phyloP scores from a whole-genome alignment of 306 rosid species.

The Sicyos baderoa region DNA sequence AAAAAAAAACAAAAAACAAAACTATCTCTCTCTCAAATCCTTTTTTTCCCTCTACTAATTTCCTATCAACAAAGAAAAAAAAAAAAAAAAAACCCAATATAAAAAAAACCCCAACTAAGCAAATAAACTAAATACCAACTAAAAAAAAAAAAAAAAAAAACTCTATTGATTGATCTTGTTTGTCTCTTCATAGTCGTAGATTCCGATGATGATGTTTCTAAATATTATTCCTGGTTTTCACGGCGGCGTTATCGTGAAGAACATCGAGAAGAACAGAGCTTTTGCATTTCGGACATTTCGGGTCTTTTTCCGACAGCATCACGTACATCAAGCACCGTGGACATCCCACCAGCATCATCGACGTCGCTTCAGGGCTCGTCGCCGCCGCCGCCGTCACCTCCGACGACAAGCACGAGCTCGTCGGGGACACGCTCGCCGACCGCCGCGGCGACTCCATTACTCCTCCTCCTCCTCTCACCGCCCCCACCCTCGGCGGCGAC shows the following conservation, averaged over 20 bases:
- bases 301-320: slow-evolving; percentile 73
- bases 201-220: not conserved
- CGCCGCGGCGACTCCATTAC: slow-evolving; percentile 41
- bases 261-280: slow-evolving; percentile 84
- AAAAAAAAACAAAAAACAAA: too few species aligned
- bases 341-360: slow-evolving; percentile 80
- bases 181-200: not conserved
- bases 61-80: not conserved
- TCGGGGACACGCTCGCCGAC: slow-evolving; percentile 48
- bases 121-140: not conserved
- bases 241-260: slow-evolving; percentile 37
- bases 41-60: not conserved
- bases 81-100: not conserved
- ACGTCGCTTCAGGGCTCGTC: slow-evolving; percentile 55
- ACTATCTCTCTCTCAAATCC: not conserved
- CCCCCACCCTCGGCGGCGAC: slow-evolving; percentile 69
- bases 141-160: not conserved
- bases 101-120: not conserved
- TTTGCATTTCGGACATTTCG: slow-evolving; percentile 87
- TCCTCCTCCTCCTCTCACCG: slow-evolving; percentile 25
- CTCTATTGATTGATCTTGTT: not conserved
- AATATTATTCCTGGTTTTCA: slow-evolving; percentile 37
- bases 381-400: slow-evolving; percentile 41
- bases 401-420: slow-evolving; percentile 75
- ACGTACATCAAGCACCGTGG: slow-evolving; percentile 87